Base-by-base conservation (phyloP, 176 grass and related monocot genomes). In the Ensete ventricosum region DNA sequence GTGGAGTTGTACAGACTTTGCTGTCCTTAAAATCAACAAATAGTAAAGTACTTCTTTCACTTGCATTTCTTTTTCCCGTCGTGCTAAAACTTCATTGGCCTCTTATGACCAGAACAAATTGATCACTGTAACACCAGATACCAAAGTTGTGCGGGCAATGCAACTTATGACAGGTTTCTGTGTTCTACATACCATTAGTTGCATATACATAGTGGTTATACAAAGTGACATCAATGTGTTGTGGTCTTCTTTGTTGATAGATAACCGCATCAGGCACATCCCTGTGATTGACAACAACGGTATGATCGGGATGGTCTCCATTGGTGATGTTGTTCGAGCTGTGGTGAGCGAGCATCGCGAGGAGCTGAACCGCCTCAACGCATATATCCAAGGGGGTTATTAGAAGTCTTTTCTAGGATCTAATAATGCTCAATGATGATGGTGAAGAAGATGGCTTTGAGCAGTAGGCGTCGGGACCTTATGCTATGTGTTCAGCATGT, bases 251-350 rank as follows among this genome's bases (percentile, higher is more conserved):
- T 27, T 52, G 2, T 26, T 51, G 69, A 57, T 86, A 99, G 96
- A 94, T 6, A 99, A 89, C 1, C 90, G 96, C 48, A 86, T 99
- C 73, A 89, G 96, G 85, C 91, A 99, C 79, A 99, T 99, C 64
- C 96, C 96, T 1, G 96, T 99, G 69, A 84, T 99, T 9, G 73
- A 94, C 12, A 78, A 77, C 16, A 63, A 78, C 0, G 88, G 86
- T 43, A 95, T 99, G 91, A 1, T 94, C 23, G 91, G 96, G 73
- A 99, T 99, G 96, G 96, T 99, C n/a, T 99, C 96, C 52, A 94
- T 99, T 2, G 96, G 96, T 0, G 96, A 99, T 53, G 87, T 95
- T 11, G 96, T 99, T 59, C 91, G 91, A 2, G 84, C 96, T 0
- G 96, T 99, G 79, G 96, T 99, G 22, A 75, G 19, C 16, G 96